Evolutionary conservation across 129 eudicot genomes (phyloP).

Genomic region (Arctium lappa): DNA sequence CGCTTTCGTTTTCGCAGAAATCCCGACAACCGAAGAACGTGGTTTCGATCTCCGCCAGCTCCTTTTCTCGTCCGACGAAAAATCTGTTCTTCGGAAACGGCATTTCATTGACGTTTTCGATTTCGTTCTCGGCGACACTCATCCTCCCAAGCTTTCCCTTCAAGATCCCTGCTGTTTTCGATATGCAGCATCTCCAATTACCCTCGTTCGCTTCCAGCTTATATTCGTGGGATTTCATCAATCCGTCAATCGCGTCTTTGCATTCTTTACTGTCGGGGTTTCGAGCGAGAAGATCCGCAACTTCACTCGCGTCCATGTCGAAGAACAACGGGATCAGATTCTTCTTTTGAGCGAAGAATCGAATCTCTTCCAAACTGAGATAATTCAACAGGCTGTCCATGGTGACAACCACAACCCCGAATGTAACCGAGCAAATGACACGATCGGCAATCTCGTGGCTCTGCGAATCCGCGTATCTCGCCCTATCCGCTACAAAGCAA

Average conservation of each 20-base stretch:
- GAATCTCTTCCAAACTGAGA: slow-evolving; percentile 69
- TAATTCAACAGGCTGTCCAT: slow-evolving; percentile 50
- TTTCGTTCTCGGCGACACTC: slow-evolving; percentile 63
- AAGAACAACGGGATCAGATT: slow-evolving; percentile 83
- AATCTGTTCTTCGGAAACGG: slow-evolving; percentile 53
- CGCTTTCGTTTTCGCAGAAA: slow-evolving; percentile 33
- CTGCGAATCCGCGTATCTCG: slow-evolving; percentile 70
- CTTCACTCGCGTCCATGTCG: slow-evolving; percentile 43
- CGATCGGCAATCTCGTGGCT: slow-evolving; percentile 92
- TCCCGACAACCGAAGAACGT: slow-evolving; percentile 65
- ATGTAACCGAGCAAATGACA: slow-evolving; percentile 75
- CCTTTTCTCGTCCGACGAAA: slow-evolving; percentile 83
- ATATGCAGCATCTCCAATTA: slow-evolving; percentile 69
- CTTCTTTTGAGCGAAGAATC: slow-evolving; percentile 89
- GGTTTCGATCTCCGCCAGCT: slow-evolving; percentile 67
- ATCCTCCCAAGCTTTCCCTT: slow-evolving; percentile 77
- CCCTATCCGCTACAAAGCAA: slow-evolving; percentile 78
- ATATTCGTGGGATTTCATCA: slow-evolving; percentile 56
- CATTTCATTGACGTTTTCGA: slow-evolving; percentile 47
- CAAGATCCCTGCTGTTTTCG: slow-evolving; percentile 59
- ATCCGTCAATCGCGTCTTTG: slow-evolving; percentile 69
- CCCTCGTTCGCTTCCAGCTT: slow-evolving; percentile 65
- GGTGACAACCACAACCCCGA: slow-evolving; percentile 72
- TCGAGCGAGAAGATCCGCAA: slow-evolving; percentile 30
- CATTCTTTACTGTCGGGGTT: slow-evolving; percentile 62